phyloP scores from a whole-genome alignment of 75 land plant genomes.

The Chamaecyparis obtusa region DNA sequence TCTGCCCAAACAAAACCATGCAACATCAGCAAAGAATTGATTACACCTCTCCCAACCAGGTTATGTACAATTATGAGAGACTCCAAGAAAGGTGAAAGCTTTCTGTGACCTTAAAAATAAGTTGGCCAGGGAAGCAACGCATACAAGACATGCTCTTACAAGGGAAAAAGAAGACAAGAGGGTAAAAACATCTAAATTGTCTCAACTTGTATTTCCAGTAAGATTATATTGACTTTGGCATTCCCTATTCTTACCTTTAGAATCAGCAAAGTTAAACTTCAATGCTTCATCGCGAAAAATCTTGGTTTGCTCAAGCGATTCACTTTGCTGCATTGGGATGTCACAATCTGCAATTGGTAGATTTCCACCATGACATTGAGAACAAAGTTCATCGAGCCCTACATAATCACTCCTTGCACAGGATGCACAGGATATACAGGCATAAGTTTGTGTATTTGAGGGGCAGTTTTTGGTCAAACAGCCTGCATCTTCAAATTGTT shows the following conservation, averaged over 20 bases:
- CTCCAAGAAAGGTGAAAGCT: slow-evolving; percentile 17
- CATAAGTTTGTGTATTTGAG: neutral
- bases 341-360: slow-evolving; percentile 4
- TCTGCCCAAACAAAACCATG: slow-evolving; percentile 16
- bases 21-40: slow-evolving; percentile 15
- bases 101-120: slow-evolving; percentile 12
- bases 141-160: neutral
- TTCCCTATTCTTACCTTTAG: slow-evolving; percentile 13
- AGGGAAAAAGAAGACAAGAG: slow-evolving; percentile 1
- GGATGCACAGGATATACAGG: slow-evolving; percentile 1
- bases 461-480: neutral
- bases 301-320: neutral
- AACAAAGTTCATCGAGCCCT: neutral
- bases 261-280: slow-evolving; percentile 4
- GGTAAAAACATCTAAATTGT: slow-evolving; percentile 7
- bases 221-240: slow-evolving; percentile 3
- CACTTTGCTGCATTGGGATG: neutral
- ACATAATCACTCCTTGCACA: neutral
- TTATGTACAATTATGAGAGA: slow-evolving; percentile 18
- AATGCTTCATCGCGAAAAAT: neutral
- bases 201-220: slow-evolving; percentile 10
- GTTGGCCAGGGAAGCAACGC: slow-evolving; percentile 12
- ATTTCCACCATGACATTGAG: neutral
- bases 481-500: neutral
- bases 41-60: slow-evolving; percentile 13